Base-by-base conservation (phyloP, 805 yeast genomes). In the Hanseniaspora valbyensis region DNA sequence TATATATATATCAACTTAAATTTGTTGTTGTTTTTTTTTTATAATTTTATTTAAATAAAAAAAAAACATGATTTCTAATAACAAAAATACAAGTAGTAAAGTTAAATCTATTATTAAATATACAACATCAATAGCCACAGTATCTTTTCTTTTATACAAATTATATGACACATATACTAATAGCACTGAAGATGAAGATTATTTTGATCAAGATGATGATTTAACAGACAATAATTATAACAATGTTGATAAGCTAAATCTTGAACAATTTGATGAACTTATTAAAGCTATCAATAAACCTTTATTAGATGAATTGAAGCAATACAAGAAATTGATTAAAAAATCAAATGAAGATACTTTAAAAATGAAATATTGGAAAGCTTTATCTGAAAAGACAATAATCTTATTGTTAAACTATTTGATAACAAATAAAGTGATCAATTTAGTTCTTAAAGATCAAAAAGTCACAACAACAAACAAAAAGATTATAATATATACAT, bases 181-280 rank as follows among this genome's bases (percentile, higher is more conserved):
- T 14, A 24, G n/a, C n/a, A n/a, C n/a, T n/a, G n/a, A n/a, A n/a
- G n/a, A n/a, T n/a, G n/a, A 32, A 14, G 52, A 61, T 28, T 55
- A 54, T 10, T 52, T 42, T 18, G 56, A 55, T 26, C 54, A 50
- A 19, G 54, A 42, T 19, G 59, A 56, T 18, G 55, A 55, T n/a
- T n/a, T n/a, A n/a, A n/a, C n/a, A 2, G 40, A 53, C 8, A 49
- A 52, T 16, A 56, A 52, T 2, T 53, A 43, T 21, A 46, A 49
- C 18, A 57, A 51, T 2, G 53, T 42, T 21, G 54, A 53, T n/a
- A 57, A 49, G 4, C 44, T 39, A 3, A 55, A 40, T 14, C 50
- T 46, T 7, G 53, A 42, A n/a, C 49, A 52, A n/a, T 58, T 53
- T 19, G 53, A 39, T n/a, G 56, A 44, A 16, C 22, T 52, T 3